These are phyloP conservation scores for Fusarium subtropicale DNA, from an alignment of 2,329 filamentous ascomycete species.

Conservation along the genomic window DNA sequence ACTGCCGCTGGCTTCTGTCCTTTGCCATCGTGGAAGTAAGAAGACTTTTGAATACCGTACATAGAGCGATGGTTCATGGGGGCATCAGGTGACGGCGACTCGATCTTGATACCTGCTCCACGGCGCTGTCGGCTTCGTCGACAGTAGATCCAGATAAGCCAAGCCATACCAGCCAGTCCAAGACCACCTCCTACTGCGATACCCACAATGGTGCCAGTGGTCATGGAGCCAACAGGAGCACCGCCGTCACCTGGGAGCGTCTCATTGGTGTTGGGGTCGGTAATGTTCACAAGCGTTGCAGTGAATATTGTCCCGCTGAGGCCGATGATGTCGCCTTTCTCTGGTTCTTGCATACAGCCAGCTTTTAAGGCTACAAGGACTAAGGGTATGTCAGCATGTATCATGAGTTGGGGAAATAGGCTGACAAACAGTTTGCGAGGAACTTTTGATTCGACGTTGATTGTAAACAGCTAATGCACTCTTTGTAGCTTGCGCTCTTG, in stretches of 20 bases:
- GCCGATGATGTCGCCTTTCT: slow-evolving; percentile 53
- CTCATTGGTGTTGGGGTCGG: slow-evolving; percentile 48
- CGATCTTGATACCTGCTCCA: slow-evolving; percentile 26
- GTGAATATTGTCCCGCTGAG: slow-evolving; percentile 60
- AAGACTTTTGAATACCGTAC: not conserved
- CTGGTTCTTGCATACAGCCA: slow-evolving; percentile 60
- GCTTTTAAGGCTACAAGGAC: slow-evolving; percentile 60
- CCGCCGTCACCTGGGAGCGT: slow-evolving; percentile 44
- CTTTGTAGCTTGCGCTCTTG: slow-evolving; percentile 46
- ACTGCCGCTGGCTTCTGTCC: too few species aligned
- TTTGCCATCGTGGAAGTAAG: slow-evolving; percentile 23
- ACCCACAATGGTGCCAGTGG: slow-evolving; percentile 63
- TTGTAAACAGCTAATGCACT: slow-evolving; percentile 59
- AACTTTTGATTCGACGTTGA: slow-evolving; percentile 56
- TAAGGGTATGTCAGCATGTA: too few species aligned
- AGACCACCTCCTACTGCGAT: slow-evolving; percentile 62
- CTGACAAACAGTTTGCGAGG: slow-evolving; percentile 65
- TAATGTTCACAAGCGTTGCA: slow-evolving; percentile 54
- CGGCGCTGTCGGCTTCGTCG: slow-evolving; percentile 44
- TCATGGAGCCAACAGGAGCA: slow-evolving; percentile 50
- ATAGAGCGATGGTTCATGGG: not conserved
- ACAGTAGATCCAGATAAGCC: slow-evolving; percentile 62
- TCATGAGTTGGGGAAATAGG: too few species aligned
- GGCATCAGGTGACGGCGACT: not conserved
- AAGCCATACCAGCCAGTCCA: slow-evolving; percentile 55